These are phyloP conservation scores for Aspergillus ibericus DNA, from an alignment of 2,329 filamentous ascomycete species.

Conservation along the genomic window DNA sequence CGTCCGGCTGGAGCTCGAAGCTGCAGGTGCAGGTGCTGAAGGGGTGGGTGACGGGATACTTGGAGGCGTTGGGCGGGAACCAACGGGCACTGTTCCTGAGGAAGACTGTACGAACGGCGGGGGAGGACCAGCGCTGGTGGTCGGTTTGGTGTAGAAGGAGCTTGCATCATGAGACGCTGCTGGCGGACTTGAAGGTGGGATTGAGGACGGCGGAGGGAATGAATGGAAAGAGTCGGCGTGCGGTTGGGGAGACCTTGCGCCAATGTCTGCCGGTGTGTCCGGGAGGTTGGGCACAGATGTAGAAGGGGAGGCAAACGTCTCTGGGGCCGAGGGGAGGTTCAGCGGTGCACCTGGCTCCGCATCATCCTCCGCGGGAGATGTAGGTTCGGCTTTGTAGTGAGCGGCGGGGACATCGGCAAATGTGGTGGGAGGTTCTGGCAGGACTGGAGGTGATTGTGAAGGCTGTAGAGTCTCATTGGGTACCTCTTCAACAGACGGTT, in stretches of 20 bases:
- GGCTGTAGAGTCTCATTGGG: conserved; percentile 59
- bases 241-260: conserved; percentile 12
- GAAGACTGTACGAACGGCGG: conserved; percentile 32
- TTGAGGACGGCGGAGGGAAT: conserved; percentile 41
- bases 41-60: conserved; percentile 24
- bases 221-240: conserved; percentile 40
- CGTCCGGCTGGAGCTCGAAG: conserved; percentile 19
- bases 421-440: conserved; percentile 29
- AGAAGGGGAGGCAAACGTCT: conserved; percentile 33
- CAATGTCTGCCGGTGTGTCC: conserved; percentile 31
- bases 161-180: conserved; percentile 21
- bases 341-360: conserved; percentile 31
- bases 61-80: conserved; percentile 20
- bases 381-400: conserved; percentile 26
- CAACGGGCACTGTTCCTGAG: conserved; percentile 20
- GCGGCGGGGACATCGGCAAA: conserved; percentile 26
- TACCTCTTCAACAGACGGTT: conserved; percentile 61
- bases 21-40: conserved; percentile 17
- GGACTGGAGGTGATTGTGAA: conserved; percentile 44
- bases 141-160: conserved; percentile 22
- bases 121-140: conserved; percentile 14
- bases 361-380: conserved; percentile 38
- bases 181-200: conserved; percentile 26
- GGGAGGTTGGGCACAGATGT: conserved; percentile 30
- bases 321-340: conserved; percentile 42